Percentiles rank a stretch among this genome's conserved stretches.
Conservation (phyloP, 352 stramenopile genomes). For the Aphanomyces stellatus region DNA sequence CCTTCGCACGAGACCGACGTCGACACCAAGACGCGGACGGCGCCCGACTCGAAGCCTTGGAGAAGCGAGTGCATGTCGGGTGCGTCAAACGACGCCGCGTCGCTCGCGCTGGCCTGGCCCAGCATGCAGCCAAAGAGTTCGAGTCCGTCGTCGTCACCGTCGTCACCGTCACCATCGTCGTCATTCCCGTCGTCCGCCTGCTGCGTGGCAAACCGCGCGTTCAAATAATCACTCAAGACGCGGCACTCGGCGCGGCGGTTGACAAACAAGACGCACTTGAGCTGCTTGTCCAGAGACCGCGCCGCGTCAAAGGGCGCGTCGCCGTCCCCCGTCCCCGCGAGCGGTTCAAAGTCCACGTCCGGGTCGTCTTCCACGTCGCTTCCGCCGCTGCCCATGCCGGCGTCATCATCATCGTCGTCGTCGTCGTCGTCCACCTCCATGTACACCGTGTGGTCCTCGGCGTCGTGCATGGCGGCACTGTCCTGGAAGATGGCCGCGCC, state of each 20-base stretch:
- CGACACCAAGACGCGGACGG: slow-evolving; percentile 52
- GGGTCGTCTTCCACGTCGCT: not conserved
- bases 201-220: slow-evolving; percentile 37
- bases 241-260: slow-evolving; percentile 72
- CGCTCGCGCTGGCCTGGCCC: slow-evolving; percentile 36
- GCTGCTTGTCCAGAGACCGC: not conserved
- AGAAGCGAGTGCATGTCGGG: slow-evolving; percentile 50
- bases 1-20: slow-evolving; percentile 71
- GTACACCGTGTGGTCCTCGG: slow-evolving; percentile 16
- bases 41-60: slow-evolving; percentile 44
- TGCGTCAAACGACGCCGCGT: slow-evolving; percentile 50
- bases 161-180: slow-evolving; percentile 4
- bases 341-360: not conserved
- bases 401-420: slow-evolving; percentile 28
- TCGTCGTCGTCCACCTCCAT: slow-evolving; percentile 21
- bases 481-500: not conserved
- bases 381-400: not conserved
- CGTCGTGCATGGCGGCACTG: not conserved
- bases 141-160: not conserved
- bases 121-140: slow-evolving; percentile 54
- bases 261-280: slow-evolving; percentile 66
- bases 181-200: slow-evolving; percentile 21
- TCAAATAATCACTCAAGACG: slow-evolving; percentile 69
- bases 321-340: not conserved
- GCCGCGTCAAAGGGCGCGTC: not conserved